Base-by-base conservation (phyloP, 192 early-diverging fungal species). In the Entomortierella chlamydospora region DNA sequence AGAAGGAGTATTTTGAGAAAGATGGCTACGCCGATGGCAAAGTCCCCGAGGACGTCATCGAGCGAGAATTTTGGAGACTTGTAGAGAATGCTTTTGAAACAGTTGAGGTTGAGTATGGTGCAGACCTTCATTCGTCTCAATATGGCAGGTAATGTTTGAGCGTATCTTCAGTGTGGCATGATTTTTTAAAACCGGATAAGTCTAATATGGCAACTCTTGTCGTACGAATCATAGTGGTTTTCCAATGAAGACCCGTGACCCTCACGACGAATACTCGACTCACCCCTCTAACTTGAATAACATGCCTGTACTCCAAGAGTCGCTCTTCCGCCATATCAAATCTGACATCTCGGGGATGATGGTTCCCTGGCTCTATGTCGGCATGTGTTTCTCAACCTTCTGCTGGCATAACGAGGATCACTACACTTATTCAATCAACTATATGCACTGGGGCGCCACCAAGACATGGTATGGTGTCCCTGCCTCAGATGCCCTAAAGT, bases 391-490 rank as follows among this genome's bases (percentile, higher is more conserved):
- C 67, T 93, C 93, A 33, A 94, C 96, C 7, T 99, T 99, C 78
- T 98, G 96, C 81, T 99, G 97, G 97, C 97, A 99, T 70, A 93
- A 93, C 49, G 97, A 99, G 82, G 97, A 99, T 81, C 96, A 98
- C 81, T 97, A 93, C 80, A 97, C 95, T 6, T 98, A 97, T 73
- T 95, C 95, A 23, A 92, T 97, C 86, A 99, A 99, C 83, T 99
- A 99, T 84, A 91, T 91, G 85, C 96, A 98, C 70, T 92, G 89
- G 90, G 97, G 97, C 12, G 96, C 95, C 69, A 95, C 96, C 45
- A 99, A 99, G 84, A 99, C 96, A 0, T 99, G 97, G 97, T 99
- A 99, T 74, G 95, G 95, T 18, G 90, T 99, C 26, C 96, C 97
- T 2, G 93, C 91, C 0, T 83, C 86, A 10, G 86, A 92, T 59